A percentile compares a stretch with the other conserved stretches of the same genome.
Evolutionary conservation across 1,284 basidiomycete species (phyloP).

Genomic region (Mrakiaceae sp.): DNA sequence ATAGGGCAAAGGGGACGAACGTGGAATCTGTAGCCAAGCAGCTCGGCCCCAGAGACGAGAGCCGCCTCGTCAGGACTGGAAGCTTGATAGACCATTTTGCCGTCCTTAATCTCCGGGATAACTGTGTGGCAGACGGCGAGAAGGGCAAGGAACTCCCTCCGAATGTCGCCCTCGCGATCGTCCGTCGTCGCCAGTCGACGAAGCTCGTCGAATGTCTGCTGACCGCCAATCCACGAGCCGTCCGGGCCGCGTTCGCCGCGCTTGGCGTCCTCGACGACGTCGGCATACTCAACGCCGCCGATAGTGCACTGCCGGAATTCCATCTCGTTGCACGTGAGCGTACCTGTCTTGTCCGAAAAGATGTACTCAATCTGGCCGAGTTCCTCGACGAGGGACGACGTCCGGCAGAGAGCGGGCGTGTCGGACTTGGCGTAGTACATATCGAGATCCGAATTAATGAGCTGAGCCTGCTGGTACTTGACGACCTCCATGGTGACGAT

Average conservation of each 20-base stretch:
- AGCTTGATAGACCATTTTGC: slow-evolving; percentile 82
- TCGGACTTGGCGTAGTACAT: slow-evolving; percentile 94
- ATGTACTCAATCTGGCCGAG: slow-evolving; percentile 98
- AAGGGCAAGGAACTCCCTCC: slow-evolving; percentile 78
- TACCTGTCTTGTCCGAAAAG: slow-evolving; percentile 98
- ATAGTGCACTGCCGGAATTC: slow-evolving; percentile 89
- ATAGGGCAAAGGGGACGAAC: slow-evolving; percentile 40
- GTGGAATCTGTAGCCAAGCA: slow-evolving; percentile 86
- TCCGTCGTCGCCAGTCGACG: slow-evolving; percentile 37
- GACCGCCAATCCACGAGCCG: slow-evolving; percentile 30
- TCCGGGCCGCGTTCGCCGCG: slow-evolving; percentile 42
- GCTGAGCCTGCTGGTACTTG: slow-evolving; percentile 91
- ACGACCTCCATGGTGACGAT: slow-evolving; percentile 99
- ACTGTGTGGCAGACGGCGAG: slow-evolving; percentile 97
- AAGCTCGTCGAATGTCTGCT: slow-evolving; percentile 35
- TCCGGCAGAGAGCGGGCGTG: slow-evolving; percentile 91
- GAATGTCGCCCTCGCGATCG: slow-evolving; percentile 53
- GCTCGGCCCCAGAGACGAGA: slow-evolving; percentile 84
- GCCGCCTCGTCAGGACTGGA: slow-evolving; percentile 98
- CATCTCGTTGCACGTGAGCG: slow-evolving; percentile 96
- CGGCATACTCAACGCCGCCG: slow-evolving; percentile 79
- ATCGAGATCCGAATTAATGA: slow-evolving; percentile 94
- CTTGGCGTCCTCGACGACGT: slow-evolving; percentile 72
- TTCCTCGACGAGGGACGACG: slow-evolving; percentile 94
- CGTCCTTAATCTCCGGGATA: slow-evolving; percentile 81